phyloP scores from a whole-genome alignment of 2,329 filamentous ascomycete genomes.

The Aspergillus felis region DNA sequence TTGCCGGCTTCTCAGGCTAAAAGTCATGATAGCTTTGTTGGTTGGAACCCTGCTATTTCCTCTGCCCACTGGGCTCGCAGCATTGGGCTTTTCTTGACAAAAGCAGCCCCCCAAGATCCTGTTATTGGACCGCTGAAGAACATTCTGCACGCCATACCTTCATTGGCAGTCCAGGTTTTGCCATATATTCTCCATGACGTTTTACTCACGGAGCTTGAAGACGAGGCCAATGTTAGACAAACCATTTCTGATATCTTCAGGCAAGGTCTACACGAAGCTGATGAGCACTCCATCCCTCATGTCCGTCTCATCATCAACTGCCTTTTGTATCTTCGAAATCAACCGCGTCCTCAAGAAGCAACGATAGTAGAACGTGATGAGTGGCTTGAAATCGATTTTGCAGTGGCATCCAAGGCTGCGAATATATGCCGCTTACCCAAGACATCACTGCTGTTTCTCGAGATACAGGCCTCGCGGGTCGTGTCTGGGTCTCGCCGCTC shows the following conservation, averaged over 20 bases:
- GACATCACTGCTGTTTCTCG: slow-evolving; percentile 76
- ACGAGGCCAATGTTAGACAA: slow-evolving; percentile 56
- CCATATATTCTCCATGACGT: slow-evolving; percentile 83
- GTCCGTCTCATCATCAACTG: slow-evolving; percentile 70
- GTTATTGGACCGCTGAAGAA: slow-evolving; percentile 66
- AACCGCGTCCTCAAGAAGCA: slow-evolving; percentile 67
- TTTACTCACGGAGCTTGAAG: slow-evolving; percentile 64
- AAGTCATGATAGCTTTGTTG: slow-evolving; percentile 9
- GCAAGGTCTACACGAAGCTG: slow-evolving; percentile 55
- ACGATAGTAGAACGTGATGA: slow-evolving; percentile 73
- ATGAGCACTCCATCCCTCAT: slow-evolving; percentile 53
- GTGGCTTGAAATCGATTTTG: slow-evolving; percentile 83
- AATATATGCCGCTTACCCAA: slow-evolving; percentile 79
- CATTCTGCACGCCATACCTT: slow-evolving; percentile 62
- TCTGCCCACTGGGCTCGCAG: slow-evolving; percentile 33
- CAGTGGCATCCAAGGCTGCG: slow-evolving; percentile 67
- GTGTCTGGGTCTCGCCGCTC: slow-evolving; percentile 62
- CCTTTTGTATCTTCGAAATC: slow-evolving; percentile 83
- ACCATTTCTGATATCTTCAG: slow-evolving; percentile 63
- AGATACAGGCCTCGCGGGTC: slow-evolving; percentile 61
- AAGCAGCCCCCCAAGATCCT: slow-evolving; percentile 58
- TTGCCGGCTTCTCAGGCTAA: slow-evolving; percentile 18
- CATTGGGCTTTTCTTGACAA: slow-evolving; percentile 50
- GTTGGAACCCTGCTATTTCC: slow-evolving; percentile 18
- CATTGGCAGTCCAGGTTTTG: slow-evolving; percentile 70